Base-by-base conservation (phyloP, 202 grass and related monocot species). In the Elaeis oleifera region DNA sequence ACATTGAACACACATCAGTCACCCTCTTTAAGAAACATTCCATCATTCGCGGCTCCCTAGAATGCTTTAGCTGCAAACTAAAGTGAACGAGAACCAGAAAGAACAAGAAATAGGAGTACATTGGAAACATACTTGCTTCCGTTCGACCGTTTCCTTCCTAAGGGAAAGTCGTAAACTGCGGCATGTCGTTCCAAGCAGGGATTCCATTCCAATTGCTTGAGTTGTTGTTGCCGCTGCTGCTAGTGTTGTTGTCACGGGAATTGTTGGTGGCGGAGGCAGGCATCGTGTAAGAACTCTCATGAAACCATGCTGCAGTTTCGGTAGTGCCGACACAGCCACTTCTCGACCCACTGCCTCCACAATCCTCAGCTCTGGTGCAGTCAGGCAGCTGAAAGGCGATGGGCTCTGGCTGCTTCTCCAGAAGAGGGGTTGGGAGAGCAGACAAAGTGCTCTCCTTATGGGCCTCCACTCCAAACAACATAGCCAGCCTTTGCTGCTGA, bases 401-500 rank as follows among this genome's bases (percentile, higher is more conserved):
- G 78, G 62, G 6, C 79, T 73, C 53, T 69, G 16, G 50, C 85
- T 80, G 58, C 65, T 16, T 15, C 51, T 63, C 24, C 76, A 65
- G 29, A 36, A 51, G 19, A 39, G 58, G 18, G 66, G 69, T 5
- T 60, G 63, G 1, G 28, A 53, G n/a, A 14, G 36, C 36, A 13
- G 56, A 18, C 20, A 31, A 16, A 58, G 18, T 6, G 22, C 59
- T 21, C 6, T 58, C 61, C 0, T 70, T 31, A 11, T 65, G 50
- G 18, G n/a, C 36, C 14, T 74, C 23, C 17, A 71, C 74, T 19
- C 77, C 70, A 54, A 81, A 82, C 61, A 89, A 72, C 77, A 82
- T 82, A 24, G 84, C 79, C 23, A 99, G 74, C 56, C 94, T 69
- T 66, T 89, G 94, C 66, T 92, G 88, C 79, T 99, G 94, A 7